Conservation (phyloP, 805 yeast genomes). For the Yamadazyma sp. region DNA sequence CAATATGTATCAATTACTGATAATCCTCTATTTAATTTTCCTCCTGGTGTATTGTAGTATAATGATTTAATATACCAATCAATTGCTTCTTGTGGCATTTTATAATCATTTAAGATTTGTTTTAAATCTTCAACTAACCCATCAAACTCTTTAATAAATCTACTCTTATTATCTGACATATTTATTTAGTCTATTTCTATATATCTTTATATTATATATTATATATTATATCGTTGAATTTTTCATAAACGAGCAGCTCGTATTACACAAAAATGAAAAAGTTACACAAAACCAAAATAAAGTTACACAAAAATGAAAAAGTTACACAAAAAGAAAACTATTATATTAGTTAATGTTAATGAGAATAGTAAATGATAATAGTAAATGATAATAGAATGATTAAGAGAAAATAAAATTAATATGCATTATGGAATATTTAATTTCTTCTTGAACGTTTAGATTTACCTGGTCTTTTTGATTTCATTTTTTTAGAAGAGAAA, state of each 20-base stretch:
- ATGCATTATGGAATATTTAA: conserved; percentile 1
- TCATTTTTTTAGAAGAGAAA: conserved; percentile 54
- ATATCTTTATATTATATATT: no score
- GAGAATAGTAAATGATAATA: no score
- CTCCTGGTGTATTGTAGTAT: conserved; percentile 91
- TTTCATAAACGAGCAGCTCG: no score
- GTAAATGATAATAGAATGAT: no score
- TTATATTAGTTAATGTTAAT: no score
- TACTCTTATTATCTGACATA: conserved; percentile 22
- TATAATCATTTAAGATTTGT: conserved; percentile 58
- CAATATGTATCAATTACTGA: conserved; percentile 93
- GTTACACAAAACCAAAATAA: no score
- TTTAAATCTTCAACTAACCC: conserved; percentile 72
- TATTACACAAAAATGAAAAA: no score
- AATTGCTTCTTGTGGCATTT: conserved; percentile 82
- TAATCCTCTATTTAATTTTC: conserved; percentile 93
- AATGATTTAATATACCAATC: conserved; percentile 76
- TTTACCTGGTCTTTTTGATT: conserved; percentile 46
- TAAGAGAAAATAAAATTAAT: background rate
- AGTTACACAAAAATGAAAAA: no score
- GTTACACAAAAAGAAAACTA: no score
- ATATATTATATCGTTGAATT: no score
- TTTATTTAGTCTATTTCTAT: no score
- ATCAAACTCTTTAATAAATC: conserved; percentile 70
- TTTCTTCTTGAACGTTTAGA: conserved; percentile 35